Base-by-base conservation (phyloP, 2,329 filamentous ascomycete species). In the Chaetomium sp. region DNA sequence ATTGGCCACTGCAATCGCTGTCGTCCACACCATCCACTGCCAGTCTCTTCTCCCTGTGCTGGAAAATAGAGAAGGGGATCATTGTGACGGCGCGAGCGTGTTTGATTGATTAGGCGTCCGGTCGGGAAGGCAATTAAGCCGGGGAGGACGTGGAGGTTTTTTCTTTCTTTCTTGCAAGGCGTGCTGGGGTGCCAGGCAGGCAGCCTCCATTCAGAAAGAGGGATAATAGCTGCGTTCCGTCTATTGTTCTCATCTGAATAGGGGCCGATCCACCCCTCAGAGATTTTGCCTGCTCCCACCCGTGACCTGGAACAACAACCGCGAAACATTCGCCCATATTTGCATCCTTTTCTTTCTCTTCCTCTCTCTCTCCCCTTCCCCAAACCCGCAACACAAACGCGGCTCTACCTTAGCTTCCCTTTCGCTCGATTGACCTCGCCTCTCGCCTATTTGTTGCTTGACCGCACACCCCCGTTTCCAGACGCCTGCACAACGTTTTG, bases 191-290 rank as follows among this genome's bases (percentile, higher is more conserved):
- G 49, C 44, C 36, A 38, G 37, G 46, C 36, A 27, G 19, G 19
- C 56, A 52, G 50, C 45, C 48, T 49, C 37, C 19, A 12, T 53
- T 52, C 35, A 11, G 42, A 34, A 56, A 49, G 55, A 42, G 54
- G 34, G 54, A 54, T 49, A 55, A 60, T 59, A 59, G 59, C 46
- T 54, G 38, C 43, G 54, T 56, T 52, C 42, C 36, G 52, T 46
- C 56, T 55, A 54, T 56, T 62, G 56, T 56, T 50, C 54, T 53
- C 51, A 47, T 45, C 49, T 54, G 58, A 57, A 62, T 56, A 55
- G 51, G 49, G 44, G 49, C 40, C 47, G 19, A 27, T 27, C 19
- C 36, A 36, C 48, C 35, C 49, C 47, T 49, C 36, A 52, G n/a
- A 48, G 19, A 10, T 14, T 48, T 41, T 51, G 33, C 37, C 44